These are phyloP conservation scores for Aeschynomene evenia DNA, from an alignment of 306 rosid species.

Conservation along the genomic window DNA sequence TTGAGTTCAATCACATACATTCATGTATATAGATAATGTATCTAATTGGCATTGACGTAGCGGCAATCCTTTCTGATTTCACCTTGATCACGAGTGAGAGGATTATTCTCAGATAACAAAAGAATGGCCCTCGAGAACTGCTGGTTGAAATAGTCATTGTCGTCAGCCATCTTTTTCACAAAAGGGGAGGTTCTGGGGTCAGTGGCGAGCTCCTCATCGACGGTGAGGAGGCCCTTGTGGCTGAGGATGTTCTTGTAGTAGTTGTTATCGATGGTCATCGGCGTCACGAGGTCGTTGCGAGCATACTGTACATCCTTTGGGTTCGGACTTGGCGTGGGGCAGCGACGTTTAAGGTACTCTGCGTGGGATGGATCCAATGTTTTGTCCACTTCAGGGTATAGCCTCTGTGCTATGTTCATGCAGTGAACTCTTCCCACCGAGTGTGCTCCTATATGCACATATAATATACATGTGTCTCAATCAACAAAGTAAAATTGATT, in stretches of 20 bases:
- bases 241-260: conserved; percentile 67
- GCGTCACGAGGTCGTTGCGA: conserved; percentile 64
- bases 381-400: conserved; percentile 65
- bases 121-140: conserved; percentile 66
- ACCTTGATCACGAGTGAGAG: conserved; percentile 58
- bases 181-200: conserved; percentile 64
- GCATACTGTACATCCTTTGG: conserved; percentile 53
- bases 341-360: conserved; percentile 55
- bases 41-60: conserved; percentile 39
- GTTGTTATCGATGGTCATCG: conserved; percentile 73
- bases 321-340: conserved; percentile 68
- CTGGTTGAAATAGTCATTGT: conserved; percentile 59
- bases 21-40: not conserved
- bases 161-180: conserved; percentile 69
- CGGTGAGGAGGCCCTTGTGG: conserved; percentile 62
- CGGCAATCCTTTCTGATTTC: conserved; percentile 83
- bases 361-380: conserved; percentile 59
- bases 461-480: too few species aligned
- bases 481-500: not conserved
- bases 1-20: too few species aligned
- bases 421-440: conserved; percentile 90
- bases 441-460: conserved; percentile 81
- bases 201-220: conserved; percentile 61
- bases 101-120: conserved; percentile 63
- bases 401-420: conserved; percentile 53